Conservation (phyloP, 1,284 basidiomycete species). For the Papiliotrema nemorosa region DNA sequence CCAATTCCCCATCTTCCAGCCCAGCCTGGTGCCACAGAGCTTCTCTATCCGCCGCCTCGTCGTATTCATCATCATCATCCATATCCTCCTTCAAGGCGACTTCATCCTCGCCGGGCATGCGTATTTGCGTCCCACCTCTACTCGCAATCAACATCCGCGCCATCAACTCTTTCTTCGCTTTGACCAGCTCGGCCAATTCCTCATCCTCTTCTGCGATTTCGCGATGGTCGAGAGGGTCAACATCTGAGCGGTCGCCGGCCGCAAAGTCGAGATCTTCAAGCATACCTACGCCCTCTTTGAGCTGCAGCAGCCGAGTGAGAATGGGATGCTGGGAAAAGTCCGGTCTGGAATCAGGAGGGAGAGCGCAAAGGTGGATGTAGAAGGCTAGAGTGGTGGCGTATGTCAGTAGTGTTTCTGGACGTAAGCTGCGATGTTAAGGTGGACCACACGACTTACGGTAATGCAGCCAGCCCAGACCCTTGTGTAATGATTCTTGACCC, state of each 20-base stretch:
- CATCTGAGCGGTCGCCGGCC: slow-evolving; percentile 53
- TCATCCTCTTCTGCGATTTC: slow-evolving; percentile 25
- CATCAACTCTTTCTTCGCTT: slow-evolving; percentile 39
- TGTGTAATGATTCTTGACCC: slow-evolving; percentile 39
- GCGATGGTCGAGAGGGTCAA: slow-evolving; percentile 37
- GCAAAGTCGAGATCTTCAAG: slow-evolving; percentile 78
- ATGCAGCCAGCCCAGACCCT: slow-evolving; percentile 49
- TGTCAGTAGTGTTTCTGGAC: slow-evolving; percentile 75
- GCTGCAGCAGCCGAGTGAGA: slow-evolving; percentile 71
- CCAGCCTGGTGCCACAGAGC: slow-evolving; percentile 36
- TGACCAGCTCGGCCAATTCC: slow-evolving; percentile 32
- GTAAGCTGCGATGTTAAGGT: not conserved
- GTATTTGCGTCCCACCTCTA: slow-evolving; percentile 7
- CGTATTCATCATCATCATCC: slow-evolving; percentile 21
- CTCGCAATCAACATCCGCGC: slow-evolving; percentile 12
- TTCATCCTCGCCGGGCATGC: slow-evolving; percentile 11
- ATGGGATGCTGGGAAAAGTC: slow-evolving; percentile 73
- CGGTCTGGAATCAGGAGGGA: slow-evolving; percentile 58
- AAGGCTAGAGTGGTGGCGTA: slow-evolving; percentile 89
- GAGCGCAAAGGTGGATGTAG: slow-evolving; percentile 83
- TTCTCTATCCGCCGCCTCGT: slow-evolving; percentile 33
- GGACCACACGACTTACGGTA: slow-evolving; percentile 39
- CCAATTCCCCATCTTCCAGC: slow-evolving; percentile 44
- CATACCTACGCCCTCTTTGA: slow-evolving; percentile 77
- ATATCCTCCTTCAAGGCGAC: not conserved